phyloP scores from a whole-genome alignment of 164 flowering plant species.

The Magnolia sinica region DNA sequence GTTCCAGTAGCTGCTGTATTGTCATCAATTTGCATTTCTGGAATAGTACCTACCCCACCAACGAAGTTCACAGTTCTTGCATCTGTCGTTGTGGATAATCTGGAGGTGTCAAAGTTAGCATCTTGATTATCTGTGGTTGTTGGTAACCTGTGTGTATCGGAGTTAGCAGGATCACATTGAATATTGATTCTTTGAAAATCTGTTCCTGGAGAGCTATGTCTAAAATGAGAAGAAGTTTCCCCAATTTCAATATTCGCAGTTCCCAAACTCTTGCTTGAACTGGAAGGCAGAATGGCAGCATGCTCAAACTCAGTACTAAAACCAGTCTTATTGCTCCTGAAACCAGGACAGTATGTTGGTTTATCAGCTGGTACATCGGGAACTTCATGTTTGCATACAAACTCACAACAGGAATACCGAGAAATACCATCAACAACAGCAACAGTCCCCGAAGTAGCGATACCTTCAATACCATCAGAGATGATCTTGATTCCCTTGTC shows the following conservation, averaged over 20 bases:
- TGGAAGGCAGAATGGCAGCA: neutral
- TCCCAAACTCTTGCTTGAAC: constrained; percentile 15
- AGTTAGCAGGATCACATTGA: neutral
- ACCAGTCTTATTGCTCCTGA: constrained; percentile 4
- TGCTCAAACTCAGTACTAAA: constrained; percentile 1
- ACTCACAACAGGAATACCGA: too few species aligned
- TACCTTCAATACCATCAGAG: neutral
- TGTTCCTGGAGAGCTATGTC: constrained; percentile 1
- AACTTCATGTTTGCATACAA: neutral
- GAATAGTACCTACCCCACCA: constrained; percentile 12
- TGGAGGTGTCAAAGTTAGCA: neutral
- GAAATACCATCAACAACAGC: neutral
- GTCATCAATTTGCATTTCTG: constrained; percentile 17
- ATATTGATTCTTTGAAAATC: constrained; percentile 1
- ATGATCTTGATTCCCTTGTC: constrained; percentile 5
- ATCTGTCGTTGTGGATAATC: constrained; percentile 5
- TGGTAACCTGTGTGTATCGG: constrained; percentile 2
- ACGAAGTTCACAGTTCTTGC: constrained; percentile 2
- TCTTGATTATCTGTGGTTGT: constrained; percentile 5
- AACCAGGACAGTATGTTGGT: constrained; percentile 3
- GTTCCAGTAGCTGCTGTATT: constrained; percentile 10
- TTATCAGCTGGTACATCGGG: constrained; percentile 1
- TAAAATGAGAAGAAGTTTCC: constrained; percentile 8
- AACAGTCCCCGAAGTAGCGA: neutral
- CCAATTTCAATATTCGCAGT: neutral